These are phyloP conservation scores for Entomortierella lignicola DNA, from an alignment of 192 early-diverging fungal genomes.

Conservation along the genomic window DNA sequence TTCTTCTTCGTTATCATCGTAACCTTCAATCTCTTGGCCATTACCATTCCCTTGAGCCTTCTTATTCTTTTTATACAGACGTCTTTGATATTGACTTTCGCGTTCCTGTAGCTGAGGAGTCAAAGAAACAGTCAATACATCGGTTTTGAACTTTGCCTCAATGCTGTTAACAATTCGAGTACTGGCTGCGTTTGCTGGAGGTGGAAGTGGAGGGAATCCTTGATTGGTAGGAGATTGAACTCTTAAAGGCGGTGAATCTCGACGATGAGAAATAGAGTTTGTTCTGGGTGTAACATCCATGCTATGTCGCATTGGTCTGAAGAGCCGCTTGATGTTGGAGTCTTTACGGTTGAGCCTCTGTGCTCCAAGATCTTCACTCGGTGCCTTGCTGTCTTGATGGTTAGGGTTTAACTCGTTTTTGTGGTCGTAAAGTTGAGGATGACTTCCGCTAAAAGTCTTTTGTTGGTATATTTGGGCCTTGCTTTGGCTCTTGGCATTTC, in stretches of 20 bases:
- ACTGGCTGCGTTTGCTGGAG: neutral
- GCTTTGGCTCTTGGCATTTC: neutral
- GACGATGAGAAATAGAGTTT: no score
- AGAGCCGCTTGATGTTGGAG: neutral
- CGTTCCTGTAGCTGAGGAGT: constrained; percentile 17
- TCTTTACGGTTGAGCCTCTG: constrained; percentile 1
- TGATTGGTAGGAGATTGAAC: neutral
- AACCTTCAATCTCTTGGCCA: neutral
- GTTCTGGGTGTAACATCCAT: constrained; percentile 14
- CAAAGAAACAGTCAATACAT: constrained; percentile 14
- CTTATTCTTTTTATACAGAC: neutral
- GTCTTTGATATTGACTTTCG: constrained; percentile 16
- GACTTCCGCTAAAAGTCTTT: constrained; percentile 18
- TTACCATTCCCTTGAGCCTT: neutral
- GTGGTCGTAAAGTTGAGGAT: constrained; percentile 18
- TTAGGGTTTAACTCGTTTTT: no score
- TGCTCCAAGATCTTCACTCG: neutral
- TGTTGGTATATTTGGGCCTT: constrained; percentile 24
- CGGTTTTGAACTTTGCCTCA: constrained; percentile 44
- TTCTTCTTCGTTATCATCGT: neutral
- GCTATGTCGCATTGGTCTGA: constrained; percentile 38
- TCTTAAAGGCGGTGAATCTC: neutral
- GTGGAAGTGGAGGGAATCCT: neutral
- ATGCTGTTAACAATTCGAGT: constrained; percentile 33
- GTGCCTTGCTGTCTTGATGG: neutral